Base-by-base conservation (phyloP, 371 early-diverging fungal species). In the Basidiobolus meristosporus region DNA sequence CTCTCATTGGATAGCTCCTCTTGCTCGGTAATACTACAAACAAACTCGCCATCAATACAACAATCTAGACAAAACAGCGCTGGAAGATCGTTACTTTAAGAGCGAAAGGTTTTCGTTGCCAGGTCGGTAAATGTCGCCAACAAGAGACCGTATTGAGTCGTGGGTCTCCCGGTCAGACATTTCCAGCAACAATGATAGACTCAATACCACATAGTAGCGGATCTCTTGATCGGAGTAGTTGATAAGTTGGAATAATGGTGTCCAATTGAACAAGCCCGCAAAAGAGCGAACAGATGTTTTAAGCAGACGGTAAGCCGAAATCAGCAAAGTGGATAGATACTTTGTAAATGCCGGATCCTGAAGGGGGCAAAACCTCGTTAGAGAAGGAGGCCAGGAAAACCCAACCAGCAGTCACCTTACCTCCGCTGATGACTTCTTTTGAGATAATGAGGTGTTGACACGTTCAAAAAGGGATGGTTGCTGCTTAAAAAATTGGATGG, bases 221-320 rank as follows among this genome's bases (percentile, higher is more conserved):
- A 69, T 37, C 26, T 47, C 39, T 11, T 54, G 53, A 46, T 70
- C 55, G 14, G 57, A 54, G 41, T 53, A 58, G 31, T 49, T 43
- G 14, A 79, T 51, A 16, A 73, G 37, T 47, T 57, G 57, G 44
- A 68, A 70, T 2, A 77, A 37, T 6, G 77, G 65, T 7, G 65
- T 63, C 74, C 74, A 74, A 43, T 74, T 68, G 68, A 74, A 71
- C 9, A 79, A 41, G 11, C 62, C 44, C n/a, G 50, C 44, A 50
- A 77, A 75, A 16, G 68, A 68, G 9, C 56, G 45, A 21, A 56
- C 53, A 20, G 76, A 69, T 44, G 62, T 63, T 29, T 39, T 53
- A 17, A 77, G 48, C 34, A 79, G 57, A 39, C 74, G 65, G 53
- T 68, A 75, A 23, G 70, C 54, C 11, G 71, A 71, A 43, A 70